phyloP scores from a whole-genome alignment of 306 rosid genomes.

The Vachellia collinsii region DNA sequence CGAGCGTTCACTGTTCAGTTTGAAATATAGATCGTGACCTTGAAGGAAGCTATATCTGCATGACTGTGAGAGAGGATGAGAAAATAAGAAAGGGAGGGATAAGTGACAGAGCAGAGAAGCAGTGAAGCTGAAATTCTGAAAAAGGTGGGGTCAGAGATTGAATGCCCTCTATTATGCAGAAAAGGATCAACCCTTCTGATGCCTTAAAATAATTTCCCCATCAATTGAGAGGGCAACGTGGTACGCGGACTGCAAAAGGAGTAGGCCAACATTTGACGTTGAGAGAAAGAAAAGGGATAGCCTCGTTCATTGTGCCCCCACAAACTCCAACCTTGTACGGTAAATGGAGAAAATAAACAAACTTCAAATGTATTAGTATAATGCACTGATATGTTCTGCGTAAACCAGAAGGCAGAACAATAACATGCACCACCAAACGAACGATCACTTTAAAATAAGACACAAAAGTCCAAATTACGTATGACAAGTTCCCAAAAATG shows the following conservation, averaged over 20 bases:
- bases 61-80: background rate
- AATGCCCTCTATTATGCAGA: slow-evolving; percentile 64
- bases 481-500: background rate
- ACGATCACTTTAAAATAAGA: slow-evolving; percentile 13
- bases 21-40: background rate
- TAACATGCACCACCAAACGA: background rate
- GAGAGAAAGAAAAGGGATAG: slow-evolving; percentile 8
- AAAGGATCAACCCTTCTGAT: slow-evolving; percentile 15
- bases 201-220: slow-evolving; percentile 26
- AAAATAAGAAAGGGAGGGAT: background rate
- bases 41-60: background rate
- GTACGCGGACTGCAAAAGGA: slow-evolving; percentile 28
- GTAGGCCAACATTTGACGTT: slow-evolving; percentile 22
- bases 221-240: slow-evolving; percentile 30
- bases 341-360: background rate
- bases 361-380: background rate
- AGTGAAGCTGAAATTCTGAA: slow-evolving; percentile 51
- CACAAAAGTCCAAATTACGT: slow-evolving; percentile 27
- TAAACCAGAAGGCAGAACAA: slow-evolving; percentile 9
- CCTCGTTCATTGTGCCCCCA: slow-evolving; percentile 45
- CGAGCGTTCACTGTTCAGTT: background rate
- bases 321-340: background rate
- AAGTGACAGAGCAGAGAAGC: slow-evolving; percentile 48
- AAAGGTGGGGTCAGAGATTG: slow-evolving; percentile 60
- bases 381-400: background rate